Conservation (phyloP, 2,329 filamentous ascomycete species). For the Bisporella sp. region DNA sequence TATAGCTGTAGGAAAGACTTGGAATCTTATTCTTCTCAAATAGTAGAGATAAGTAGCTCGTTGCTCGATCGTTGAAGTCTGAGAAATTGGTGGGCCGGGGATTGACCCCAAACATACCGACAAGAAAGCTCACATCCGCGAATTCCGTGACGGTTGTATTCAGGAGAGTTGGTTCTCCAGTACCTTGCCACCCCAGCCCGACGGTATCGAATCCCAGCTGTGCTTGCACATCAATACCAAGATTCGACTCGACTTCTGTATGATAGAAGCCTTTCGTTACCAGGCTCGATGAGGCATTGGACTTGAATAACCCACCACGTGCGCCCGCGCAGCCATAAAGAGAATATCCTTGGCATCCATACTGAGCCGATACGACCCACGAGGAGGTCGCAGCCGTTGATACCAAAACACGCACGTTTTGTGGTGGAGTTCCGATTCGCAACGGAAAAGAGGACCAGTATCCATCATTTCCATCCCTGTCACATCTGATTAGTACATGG, state of each 20-base stretch:
- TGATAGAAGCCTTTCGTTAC: slow-evolving; percentile 26
- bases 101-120: slow-evolving; percentile 45
- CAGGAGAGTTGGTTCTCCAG: slow-evolving; percentile 29
- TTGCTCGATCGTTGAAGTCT: slow-evolving; percentile 39
- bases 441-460: slow-evolving; percentile 66
- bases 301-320: slow-evolving; percentile 51
- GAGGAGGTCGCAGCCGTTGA: slow-evolving; percentile 31
- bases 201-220: slow-evolving; percentile 59
- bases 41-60: slow-evolving; percentile 43
- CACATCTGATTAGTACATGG: too few species aligned
- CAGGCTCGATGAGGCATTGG: slow-evolving; percentile 49
- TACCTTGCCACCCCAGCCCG: slow-evolving; percentile 33
- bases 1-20: slow-evolving; percentile 69
- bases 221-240: slow-evolving; percentile 36
- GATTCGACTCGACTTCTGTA: slow-evolving; percentile 49
- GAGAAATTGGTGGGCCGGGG: slow-evolving; percentile 43
- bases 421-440: slow-evolving; percentile 45
- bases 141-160: slow-evolving; percentile 27
- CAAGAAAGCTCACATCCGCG: slow-evolving; percentile 50
- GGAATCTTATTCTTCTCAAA: slow-evolving; percentile 52
- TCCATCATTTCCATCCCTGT: slow-evolving; percentile 58
- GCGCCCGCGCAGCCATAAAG: slow-evolving; percentile 40
- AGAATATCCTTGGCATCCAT: slow-evolving; percentile 52
- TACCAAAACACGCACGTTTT: slow-evolving; percentile 44
- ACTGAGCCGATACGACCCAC: slow-evolving; percentile 49